phyloP scores from a whole-genome alignment of 345 rosid species.

The Eucalyptus erythrocorys region DNA sequence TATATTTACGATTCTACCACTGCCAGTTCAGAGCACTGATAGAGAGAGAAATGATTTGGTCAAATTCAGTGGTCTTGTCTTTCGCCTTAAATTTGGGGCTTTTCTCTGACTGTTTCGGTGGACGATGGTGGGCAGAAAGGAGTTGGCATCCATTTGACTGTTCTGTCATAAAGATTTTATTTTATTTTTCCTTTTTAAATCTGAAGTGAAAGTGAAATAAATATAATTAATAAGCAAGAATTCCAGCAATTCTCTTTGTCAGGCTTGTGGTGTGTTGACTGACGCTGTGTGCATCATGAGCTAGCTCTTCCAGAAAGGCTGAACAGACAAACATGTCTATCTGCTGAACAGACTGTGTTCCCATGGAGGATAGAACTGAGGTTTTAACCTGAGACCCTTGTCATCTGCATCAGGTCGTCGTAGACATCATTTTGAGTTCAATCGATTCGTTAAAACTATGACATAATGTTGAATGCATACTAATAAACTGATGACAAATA shows the following conservation, averaged over 20 bases:
- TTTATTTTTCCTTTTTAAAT: neutral
- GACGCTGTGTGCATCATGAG: neutral
- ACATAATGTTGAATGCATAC: neutral
- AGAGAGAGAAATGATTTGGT: neutral
- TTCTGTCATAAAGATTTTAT: neutral
- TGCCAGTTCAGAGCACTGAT: neutral
- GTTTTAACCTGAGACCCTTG: neutral
- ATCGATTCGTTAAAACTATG: neutral
- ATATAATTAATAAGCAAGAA: neutral
- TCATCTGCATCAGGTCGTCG: neutral
- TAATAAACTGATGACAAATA: neutral
- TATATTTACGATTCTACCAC: neutral
- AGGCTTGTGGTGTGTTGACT: neutral
- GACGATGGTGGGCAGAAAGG: neutral
- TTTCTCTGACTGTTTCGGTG: neutral
- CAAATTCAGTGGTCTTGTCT: neutral
- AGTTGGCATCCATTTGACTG: neutral
- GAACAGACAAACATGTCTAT: neutral
- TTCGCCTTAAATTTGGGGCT: neutral
- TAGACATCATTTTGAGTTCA: neutral
- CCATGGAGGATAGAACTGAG: neutral
- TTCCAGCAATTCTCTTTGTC: neutral
- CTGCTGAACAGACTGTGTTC: neutral
- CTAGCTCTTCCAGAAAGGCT: neutral
- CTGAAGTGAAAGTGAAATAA: neutral